Conservation (phyloP, 768 basidiomycete genomes). For the Phlebiopsis gigantea region DNA sequence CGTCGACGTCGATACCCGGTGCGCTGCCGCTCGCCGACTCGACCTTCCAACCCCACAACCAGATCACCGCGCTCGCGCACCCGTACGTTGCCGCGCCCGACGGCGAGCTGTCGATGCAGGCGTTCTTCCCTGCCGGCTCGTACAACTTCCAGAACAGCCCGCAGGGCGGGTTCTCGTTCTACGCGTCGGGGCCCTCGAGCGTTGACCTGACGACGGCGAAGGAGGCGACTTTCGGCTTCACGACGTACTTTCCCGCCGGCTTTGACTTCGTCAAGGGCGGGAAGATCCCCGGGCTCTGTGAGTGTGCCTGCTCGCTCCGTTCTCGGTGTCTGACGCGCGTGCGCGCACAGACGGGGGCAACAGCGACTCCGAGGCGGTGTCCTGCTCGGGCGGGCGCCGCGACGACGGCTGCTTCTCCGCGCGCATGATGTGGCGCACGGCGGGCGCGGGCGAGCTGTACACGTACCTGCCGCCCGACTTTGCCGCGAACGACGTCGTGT, state of each 20-base stretch:
- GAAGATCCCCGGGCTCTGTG: constrained; percentile 69
- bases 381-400: constrained; percentile 68
- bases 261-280: constrained; percentile 67
- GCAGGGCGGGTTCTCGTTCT: constrained; percentile 65
- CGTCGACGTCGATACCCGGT: constrained; percentile 13
- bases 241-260: constrained; percentile 55
- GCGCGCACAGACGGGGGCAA: constrained; percentile 48
- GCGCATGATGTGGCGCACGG: constrained; percentile 66
- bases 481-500: constrained; percentile 43
- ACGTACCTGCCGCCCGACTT: constrained; percentile 41
- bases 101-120: constrained; percentile 21
- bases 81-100: constrained; percentile 22
- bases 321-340: not conserved
- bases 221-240: constrained; percentile 59
- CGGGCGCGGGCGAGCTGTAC: constrained; percentile 37
- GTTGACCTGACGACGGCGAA: constrained; percentile 56
- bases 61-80: constrained; percentile 20
- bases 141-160: constrained; percentile 43
- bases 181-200: constrained; percentile 50
- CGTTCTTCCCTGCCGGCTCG: constrained; percentile 38
- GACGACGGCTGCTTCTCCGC: constrained; percentile 59
- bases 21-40: constrained; percentile 23
- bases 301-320: not conserved
- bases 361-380: constrained; percentile 38
- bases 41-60: constrained; percentile 22